These are phyloP conservation scores for Hygrophila difformis DNA, from an alignment of 257 asterid species.

Conservation along the genomic window DNA sequence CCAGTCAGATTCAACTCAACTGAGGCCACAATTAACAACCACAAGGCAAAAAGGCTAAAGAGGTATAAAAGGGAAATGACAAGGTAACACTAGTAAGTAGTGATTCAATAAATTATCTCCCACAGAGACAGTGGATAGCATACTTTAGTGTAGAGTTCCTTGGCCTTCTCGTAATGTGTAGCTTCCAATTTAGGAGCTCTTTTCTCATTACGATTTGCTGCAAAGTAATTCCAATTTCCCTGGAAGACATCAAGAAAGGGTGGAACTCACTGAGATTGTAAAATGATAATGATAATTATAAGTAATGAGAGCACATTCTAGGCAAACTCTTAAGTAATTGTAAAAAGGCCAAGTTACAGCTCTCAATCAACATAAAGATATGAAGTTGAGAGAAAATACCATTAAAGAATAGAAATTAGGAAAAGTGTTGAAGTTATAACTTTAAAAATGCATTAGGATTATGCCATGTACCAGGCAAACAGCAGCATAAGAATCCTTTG, in stretches of 20 bases:
- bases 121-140: conserved; percentile 14
- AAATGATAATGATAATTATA: conserved; percentile 14
- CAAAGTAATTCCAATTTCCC: conserved; percentile 98
- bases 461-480: conserved; percentile 90
- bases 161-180: conserved; percentile 95
- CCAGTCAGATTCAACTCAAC: too few relatives aligned
- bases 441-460: too few relatives aligned
- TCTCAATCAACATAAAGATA: background rate
- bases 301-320: background rate
- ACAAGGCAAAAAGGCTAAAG: too few relatives aligned
- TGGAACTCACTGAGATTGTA: conserved; percentile 13
- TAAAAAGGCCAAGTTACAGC: conserved; percentile 3
- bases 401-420: too few relatives aligned
- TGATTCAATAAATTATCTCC: conserved; percentile 19
- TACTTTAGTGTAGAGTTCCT: conserved; percentile 92
- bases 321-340: background rate
- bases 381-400: too few relatives aligned
- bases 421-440: too few relatives aligned
- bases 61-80: background rate
- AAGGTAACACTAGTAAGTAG: background rate
- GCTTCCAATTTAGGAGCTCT: conserved; percentile 91
- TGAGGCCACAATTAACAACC: too few relatives aligned
- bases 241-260: conserved; percentile 24
- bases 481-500: conserved; percentile 89
- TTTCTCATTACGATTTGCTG: conserved; percentile 81